Evolutionary conservation across 2,329 filamentous ascomycete species (phyloP).

Genomic region (Colletotrichum sp.): DNA sequence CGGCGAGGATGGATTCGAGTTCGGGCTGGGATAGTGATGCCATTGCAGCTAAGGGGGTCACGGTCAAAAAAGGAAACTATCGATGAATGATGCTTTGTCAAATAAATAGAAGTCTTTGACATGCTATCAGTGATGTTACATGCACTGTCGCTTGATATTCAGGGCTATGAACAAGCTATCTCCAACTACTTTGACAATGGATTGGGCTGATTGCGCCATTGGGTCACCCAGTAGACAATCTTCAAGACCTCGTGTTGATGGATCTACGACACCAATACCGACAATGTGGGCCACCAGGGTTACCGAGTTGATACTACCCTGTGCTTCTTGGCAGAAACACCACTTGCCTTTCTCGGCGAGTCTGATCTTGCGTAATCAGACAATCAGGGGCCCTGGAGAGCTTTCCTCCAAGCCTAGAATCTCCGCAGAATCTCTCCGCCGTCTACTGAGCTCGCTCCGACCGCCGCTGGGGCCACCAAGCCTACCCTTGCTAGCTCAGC

Average conservation of each 20-base stretch:
- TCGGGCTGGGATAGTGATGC: neutral
- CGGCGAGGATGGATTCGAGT: neutral
- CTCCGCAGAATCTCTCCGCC: neutral
- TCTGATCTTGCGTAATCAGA: neutral
- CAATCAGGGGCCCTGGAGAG: too few species aligned
- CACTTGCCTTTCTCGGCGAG: neutral
- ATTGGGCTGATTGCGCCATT: neutral
- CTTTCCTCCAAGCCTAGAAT: neutral
- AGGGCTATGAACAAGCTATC: neutral
- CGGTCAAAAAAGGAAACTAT: neutral
- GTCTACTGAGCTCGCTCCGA: neutral
- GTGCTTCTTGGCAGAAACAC: neutral
- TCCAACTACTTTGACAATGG: neutral
- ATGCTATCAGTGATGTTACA: neutral
- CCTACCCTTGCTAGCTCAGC: constrained; percentile 41
- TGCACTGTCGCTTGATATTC: neutral
- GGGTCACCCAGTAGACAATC: neutral
- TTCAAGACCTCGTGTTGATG: neutral
- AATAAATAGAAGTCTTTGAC: neutral
- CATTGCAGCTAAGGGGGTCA: neutral
- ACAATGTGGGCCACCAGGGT: neutral
- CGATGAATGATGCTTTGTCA: neutral
- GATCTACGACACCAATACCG: neutral
- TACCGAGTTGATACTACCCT: neutral
- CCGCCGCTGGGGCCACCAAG: neutral